phyloP scores from a whole-genome alignment of 441 rosid genomes.

The Erodium chrysanthum region DNA sequence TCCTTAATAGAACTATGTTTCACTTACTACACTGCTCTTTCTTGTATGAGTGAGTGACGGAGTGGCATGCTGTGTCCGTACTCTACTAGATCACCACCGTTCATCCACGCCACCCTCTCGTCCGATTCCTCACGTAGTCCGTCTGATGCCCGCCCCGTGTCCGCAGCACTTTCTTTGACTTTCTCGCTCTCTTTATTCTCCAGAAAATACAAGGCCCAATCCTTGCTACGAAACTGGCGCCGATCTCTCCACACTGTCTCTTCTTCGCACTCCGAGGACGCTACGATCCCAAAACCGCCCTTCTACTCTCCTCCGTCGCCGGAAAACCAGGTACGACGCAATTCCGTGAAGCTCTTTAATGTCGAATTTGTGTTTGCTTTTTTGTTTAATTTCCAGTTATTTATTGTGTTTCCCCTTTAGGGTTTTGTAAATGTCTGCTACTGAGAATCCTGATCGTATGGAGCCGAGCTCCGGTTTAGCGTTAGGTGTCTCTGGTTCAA shows the following conservation, averaged over 20 bases:
- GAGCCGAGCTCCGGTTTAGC: slow-evolving; percentile 33
- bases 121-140: not conserved
- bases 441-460: slow-evolving; percentile 21
- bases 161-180: not conserved
- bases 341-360: not conserved
- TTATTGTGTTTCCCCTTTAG: slow-evolving; percentile 9
- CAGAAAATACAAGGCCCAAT: slow-evolving; percentile 2
- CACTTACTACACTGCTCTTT: too few relatives aligned
- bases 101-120: not conserved
- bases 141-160: slow-evolving; percentile 1
- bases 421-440: slow-evolving; percentile 25
- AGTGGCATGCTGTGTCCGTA: not conserved
- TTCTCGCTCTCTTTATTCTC: not conserved
- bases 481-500: too few relatives aligned
- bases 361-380: not conserved
- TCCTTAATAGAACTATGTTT: too few relatives aligned
- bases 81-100: slow-evolving; percentile 5
- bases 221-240: not conserved
- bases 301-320: not conserved
- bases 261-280: not conserved
- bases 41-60: too few relatives aligned
- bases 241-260: not conserved
- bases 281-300: not conserved
- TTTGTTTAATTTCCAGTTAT: not conserved
- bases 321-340: not conserved